Base-by-base conservation (phyloP, 345 rosid species). In the Microthlaspi erraticum region DNA sequence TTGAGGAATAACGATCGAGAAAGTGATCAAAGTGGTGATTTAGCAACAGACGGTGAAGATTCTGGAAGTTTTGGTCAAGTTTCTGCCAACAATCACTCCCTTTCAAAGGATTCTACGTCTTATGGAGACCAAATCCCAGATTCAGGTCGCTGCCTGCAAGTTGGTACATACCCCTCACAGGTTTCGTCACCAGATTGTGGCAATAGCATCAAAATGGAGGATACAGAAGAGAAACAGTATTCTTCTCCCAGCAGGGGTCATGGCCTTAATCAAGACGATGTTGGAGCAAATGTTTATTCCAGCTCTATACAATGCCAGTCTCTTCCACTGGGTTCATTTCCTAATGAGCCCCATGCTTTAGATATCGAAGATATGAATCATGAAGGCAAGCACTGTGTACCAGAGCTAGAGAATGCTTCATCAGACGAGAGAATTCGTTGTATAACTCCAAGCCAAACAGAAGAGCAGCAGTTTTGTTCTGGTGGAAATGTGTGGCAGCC, bases 401-500 rank as follows among this genome's bases (percentile, higher is more conserved):
- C 83, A 54, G 77, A 84, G 49, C 74, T 82, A 53, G 86, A 75
- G 72, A 73, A 54, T 66, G 67, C 74, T 78, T 80, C 86, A 37
- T 79, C 80, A 26, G 71, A 78, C 72, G 69, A 73, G 73, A 84
- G 78, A 56, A 60, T 56, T 68, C 81, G 69, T 26, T 76, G 81
- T 76, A 75, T 71, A 68, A 59, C 84, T 51, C 71, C 71, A 36
- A 72, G 68, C 66, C 87, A 74, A 66, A 88, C 50, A 67, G 78
- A 73, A 65, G 78, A 70, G 78, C 81, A 79, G 8, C 77, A 69
- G 66, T 62, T 78, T 64, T 72, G 85, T 64, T 76, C 90, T 56
- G 64, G 79, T 59, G 82, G 81, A 72, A 82, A 81, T 78, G 81
- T 83, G 44, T 94, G 91, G 93, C 87, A 75, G 75, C 78, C 89